Evolutionary conservation across 106 monocot species (phyloP), one percentile per base, ranked within the genome.

Genomic region (Phalaenopsis equestris): DNA sequence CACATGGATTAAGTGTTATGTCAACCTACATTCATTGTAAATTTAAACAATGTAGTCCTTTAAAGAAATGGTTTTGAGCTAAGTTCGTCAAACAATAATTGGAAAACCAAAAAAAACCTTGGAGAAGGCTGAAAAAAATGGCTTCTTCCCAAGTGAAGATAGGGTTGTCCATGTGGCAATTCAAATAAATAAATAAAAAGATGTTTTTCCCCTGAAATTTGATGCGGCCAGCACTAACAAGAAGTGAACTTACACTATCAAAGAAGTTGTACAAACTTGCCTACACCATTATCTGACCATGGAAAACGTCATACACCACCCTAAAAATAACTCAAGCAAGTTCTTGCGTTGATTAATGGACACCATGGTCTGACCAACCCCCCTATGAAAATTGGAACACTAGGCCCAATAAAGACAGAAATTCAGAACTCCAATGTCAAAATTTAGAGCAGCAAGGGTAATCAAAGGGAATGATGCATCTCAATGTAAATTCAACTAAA

Each of bases 101-200:
- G 70, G 39, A 11, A 70, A 70, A 8, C 12, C 12, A 38, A 38
- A 38, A 36, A 70, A 12, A 14, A 8, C 0, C 30, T 70, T 70
- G 70, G 39, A 4, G 18, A 61, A 8, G 21, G 8, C 52, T 18
- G 5, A 2, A 30, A 61, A 61, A 21, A 61, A 21, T 61, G 8
- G 61, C 61, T n/a, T 38, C 70, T 70, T 70, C 12, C 70, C 38
- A 70, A 39, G n/a, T 14, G 37, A 70, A 70, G 70, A 70, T 70
- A 1, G 2, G 38, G 39, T 70, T 17, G 1, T 61, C 61, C n/a
- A n/a, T 21, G 8, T n/a, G 23, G 18, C 19, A 61, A n/a, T 21
- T 61, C 1, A 61, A 61, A 57, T 16, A 17, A 9, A 57, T 12
- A 8, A 7, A 7, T 1, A 48, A 48, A 52, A 52, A 52, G 52